Base-by-base conservation (phyloP, 371 early-diverging fungal species). In the Mucor sp. region DNA sequence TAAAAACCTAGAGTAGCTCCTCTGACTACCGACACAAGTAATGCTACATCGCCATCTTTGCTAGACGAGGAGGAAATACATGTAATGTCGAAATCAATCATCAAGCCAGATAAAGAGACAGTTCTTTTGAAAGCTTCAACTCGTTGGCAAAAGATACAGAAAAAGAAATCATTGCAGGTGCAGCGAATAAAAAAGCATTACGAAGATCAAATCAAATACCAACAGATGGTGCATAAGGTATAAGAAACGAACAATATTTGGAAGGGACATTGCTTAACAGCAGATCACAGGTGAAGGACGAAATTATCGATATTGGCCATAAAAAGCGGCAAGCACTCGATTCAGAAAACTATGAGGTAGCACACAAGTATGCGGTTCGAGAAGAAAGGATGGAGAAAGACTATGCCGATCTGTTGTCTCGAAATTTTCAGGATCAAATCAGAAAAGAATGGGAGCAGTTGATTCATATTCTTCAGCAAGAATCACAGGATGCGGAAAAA, bases 41-140 rank as follows among this genome's bases (percentile, higher is more conserved):
- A 25, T 25, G 12, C 12, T 50, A 50, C 50, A 11, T 50, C 50
- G 21, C 14, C 50, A 23, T 50, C 50, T 3, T 19, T 50, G 50
- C 3, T 23, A 25, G 50, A 25, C 11, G 50, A 50, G 23, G 12
- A 12, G 23, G 25, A 50, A 4, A 12, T 19, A 3, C 25, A 12
- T 12, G 21, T 25, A 12, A 50, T 12, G 50, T 50, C 59, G 15
- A 59, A 37, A 39, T 59, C 59, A 35, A 37, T 41, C 21, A 59
- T 59, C 41, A 59, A 59, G 15, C 59, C 59, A 14, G 59, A 59
- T 11, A 59, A 59, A 25, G 59, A 59, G 21, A 15, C 25, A 9
- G 11, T 12, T 6, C 25, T 59, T 23, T 39, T 59, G 5, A 21
- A 59, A 11, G 59, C 59, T 5, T 39, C 35, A 15, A 25, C 59